These are phyloP conservation scores for Fraxinus baroniana DNA, from an alignment of 305 asterid species.

Conservation along the genomic window DNA sequence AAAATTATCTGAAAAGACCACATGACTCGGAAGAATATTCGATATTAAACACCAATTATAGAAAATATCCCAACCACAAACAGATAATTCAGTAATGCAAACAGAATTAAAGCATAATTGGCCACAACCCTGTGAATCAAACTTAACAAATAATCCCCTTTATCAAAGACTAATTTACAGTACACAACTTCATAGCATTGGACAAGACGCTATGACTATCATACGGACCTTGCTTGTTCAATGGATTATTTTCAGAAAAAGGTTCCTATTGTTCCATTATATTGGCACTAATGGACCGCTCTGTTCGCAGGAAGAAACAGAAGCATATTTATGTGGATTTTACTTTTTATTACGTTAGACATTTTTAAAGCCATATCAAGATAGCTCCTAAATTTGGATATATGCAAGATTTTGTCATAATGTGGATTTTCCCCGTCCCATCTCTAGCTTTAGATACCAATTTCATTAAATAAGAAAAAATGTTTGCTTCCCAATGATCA, in stretches of 20 bases:
- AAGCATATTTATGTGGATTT: not conserved
- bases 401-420: not conserved
- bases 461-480: not conserved
- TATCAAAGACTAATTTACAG: not conserved
- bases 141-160: not conserved
- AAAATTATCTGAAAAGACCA: not conserved
- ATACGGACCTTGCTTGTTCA: slow-evolving; percentile 18
- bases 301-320: not conserved
- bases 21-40: not conserved
- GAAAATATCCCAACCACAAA: not conserved
- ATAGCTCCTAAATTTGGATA: not conserved
- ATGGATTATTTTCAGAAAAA: slow-evolving; percentile 12
- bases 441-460: not conserved
- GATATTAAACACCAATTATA: not conserved
- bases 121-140: not conserved
- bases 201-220: slow-evolving; percentile 4
- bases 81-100: not conserved
- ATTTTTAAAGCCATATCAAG: not conserved
- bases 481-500: no score
- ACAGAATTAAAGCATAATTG: not conserved
- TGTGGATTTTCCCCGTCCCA: not conserved
- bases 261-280: not conserved
- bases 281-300: not conserved
- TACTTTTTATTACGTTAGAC: not conserved
- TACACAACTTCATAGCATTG: slow-evolving; percentile 3